phyloP scores from a whole-genome alignment of 1,284 basidiomycete species.

The Anthracocystis walkeri region DNA sequence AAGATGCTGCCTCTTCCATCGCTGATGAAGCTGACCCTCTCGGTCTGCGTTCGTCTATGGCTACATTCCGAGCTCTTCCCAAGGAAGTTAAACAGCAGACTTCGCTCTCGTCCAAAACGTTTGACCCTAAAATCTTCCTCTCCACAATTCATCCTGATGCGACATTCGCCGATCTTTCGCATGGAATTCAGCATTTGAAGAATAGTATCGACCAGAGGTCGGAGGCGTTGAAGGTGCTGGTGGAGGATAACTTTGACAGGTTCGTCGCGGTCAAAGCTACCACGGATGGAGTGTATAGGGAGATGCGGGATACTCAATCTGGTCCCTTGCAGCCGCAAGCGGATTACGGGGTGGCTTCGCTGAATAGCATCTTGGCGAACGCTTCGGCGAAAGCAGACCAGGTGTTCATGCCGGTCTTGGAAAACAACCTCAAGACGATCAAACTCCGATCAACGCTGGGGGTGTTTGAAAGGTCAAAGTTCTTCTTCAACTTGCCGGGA shows the following conservation, averaged over 20 bases:
- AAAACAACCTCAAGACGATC: slow-evolving; percentile 93
- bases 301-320: slow-evolving; percentile 80
- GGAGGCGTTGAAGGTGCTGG: slow-evolving; percentile 90
- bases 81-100: slow-evolving; percentile 56
- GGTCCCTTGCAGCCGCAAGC: slow-evolving; percentile 81
- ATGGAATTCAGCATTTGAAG: slow-evolving; percentile 67
- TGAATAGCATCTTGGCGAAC: slow-evolving; percentile 74
- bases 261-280: slow-evolving; percentile 98
- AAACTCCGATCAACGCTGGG: slow-evolving; percentile 91
- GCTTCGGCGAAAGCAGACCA: slow-evolving; percentile 91
- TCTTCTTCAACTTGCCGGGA: slow-evolving; percentile 97
- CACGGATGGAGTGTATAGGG: slow-evolving; percentile 87
- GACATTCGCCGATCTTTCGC: slow-evolving; percentile 86
- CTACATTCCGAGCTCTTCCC: slow-evolving; percentile 45
- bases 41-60: slow-evolving; percentile 71
- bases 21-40: slow-evolving; percentile 69
- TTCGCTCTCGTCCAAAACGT: slow-evolving; percentile 82
- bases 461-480: slow-evolving; percentile 95
- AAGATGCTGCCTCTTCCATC: slow-evolving; percentile 26
- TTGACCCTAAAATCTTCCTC: slow-evolving; percentile 94
- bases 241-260: slow-evolving; percentile 97
- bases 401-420: slow-evolving; percentile 94
- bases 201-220: slow-evolving; percentile 73
- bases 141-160: slow-evolving; percentile 94
- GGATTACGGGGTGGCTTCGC: slow-evolving; percentile 85